Evolutionary conservation across 106 monocot genomes (phyloP), one percentile per base, ranked within the genome.

Genomic region (Cymbidium sinense): DNA sequence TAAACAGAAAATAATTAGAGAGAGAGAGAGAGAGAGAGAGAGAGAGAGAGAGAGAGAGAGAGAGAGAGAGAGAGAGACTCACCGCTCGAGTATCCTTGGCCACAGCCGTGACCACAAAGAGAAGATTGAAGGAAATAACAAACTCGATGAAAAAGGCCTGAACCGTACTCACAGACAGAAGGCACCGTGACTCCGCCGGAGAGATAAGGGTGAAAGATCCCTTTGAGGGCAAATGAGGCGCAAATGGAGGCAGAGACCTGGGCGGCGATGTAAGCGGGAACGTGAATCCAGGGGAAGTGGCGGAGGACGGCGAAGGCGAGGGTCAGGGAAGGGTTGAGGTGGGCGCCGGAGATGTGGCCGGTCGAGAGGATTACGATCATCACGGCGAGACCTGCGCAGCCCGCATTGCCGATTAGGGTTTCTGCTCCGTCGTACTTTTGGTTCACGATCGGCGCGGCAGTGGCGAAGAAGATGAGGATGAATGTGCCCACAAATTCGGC

Each of bases 281-380:
- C 96, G 31, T 96, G 96, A 21, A 82, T 80, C 96, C 96, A 96
- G 10, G 96, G 96, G 84, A 96, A 96, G 80, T 96, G 96, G 77
- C 96, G 96, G 64, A 96, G 88, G 5, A 80, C 80, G 1, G 96
- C 96, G 75, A 96, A 93, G 69, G 96, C 91, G 75, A 96, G 87
- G 64, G 96, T 96, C 36, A 96, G 86, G 34, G 96, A 87, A 2
- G 96, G 96, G 85, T 96, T 96, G 25, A 96, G 86, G 83, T 96
- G 96, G 1, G 96, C 96, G 20, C 96, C 96, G 28, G 96, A 96
- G 79, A 96, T 96, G 88, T 96, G 96, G n/a, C 96, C 96, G 8
- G 96, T 96, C 5, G 96, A 93, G 55, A 96, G 89, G 80, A 96
- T 93, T 51, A 96, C 89, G 73, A 91, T 84, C 87, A 85, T 96